phyloP scores from a whole-genome alignment of 2,329 filamentous ascomycete genomes.

The Phialocephala sp. region DNA sequence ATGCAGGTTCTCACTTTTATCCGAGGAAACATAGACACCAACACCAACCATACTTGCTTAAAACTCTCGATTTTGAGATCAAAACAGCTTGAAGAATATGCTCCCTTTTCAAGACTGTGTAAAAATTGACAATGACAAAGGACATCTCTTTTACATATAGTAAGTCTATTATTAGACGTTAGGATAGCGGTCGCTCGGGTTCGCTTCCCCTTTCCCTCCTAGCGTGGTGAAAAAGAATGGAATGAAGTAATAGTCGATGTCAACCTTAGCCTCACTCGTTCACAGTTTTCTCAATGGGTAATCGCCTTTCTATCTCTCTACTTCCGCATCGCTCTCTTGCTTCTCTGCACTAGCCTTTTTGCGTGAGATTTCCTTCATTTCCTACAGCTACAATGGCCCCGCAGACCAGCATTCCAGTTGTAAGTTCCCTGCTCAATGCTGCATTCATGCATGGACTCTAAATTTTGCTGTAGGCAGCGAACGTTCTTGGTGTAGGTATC shows the following conservation, averaged over 20 bases:
- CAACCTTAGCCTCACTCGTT: background rate
- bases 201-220: conserved; percentile 1
- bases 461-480: conserved; percentile 8
- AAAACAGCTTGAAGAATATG: too few relatives aligned
- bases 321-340: background rate
- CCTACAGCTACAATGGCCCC: conserved; percentile 11
- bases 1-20: background rate
- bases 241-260: conserved; percentile 3
- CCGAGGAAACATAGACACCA: background rate
- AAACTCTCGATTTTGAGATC: background rate
- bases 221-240: background rate
- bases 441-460: background rate
- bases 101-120: too few relatives aligned
- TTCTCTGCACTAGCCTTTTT: background rate
- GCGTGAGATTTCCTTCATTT: background rate
- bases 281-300: background rate
- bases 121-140: too few relatives aligned
- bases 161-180: too few relatives aligned
- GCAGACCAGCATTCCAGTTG: conserved; percentile 18
- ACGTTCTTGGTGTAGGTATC: conserved; percentile 16
- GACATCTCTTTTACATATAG: too few relatives aligned
- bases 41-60: background rate
- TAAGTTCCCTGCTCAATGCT: background rate
- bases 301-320: background rate
- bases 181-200: background rate